Percentiles rank a stretch among this genome's conserved stretches.
Evolutionary conservation across 2,329 filamentous ascomycete species (phyloP).

Genomic region (Penicillium fuscoglaucum): DNA sequence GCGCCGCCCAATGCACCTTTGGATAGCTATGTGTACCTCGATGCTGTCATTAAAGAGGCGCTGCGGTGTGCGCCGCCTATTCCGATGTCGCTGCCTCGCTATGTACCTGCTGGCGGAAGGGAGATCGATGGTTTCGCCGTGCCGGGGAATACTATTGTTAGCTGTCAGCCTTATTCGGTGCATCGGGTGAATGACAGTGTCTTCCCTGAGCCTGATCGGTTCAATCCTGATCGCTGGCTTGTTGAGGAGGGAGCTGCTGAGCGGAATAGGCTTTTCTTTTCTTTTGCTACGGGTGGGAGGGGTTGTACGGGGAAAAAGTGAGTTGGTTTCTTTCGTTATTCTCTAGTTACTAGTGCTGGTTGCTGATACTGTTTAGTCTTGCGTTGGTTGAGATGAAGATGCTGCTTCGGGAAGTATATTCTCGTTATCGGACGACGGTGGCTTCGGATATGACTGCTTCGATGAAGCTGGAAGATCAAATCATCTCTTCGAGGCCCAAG

Average conservation of each 20-base stretch:
- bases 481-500: slow-evolving; percentile 64
- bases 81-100: slow-evolving; percentile 54
- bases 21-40: slow-evolving; percentile 55
- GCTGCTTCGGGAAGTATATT: slow-evolving; percentile 63
- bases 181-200: slow-evolving; percentile 33
- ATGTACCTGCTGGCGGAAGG: slow-evolving; percentile 41
- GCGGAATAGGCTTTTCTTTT: slow-evolving; percentile 61
- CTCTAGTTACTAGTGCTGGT: slow-evolving; percentile 3
- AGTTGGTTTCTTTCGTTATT: slow-evolving; percentile 34
- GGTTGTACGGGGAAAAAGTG: slow-evolving; percentile 60
- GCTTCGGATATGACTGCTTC: slow-evolving; percentile 56
- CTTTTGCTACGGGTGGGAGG: slow-evolving; percentile 65
- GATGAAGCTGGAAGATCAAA: slow-evolving; percentile 67
- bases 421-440: slow-evolving; percentile 53
- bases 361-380: slow-evolving; percentile 44
- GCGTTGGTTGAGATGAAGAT: slow-evolving; percentile 69
- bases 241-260: slow-evolving; percentile 34
- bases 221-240: slow-evolving; percentile 38
- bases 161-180: slow-evolving; percentile 42
- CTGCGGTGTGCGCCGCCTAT: slow-evolving; percentile 58
- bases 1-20: slow-evolving; percentile 42
- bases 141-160: slow-evolving; percentile 40
- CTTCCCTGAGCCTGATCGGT: slow-evolving; percentile 34
- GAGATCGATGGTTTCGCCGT: slow-evolving; percentile 40
- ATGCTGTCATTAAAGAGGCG: slow-evolving; percentile 64